phyloP scores from a whole-genome alignment of 768 basidiomycete species.

The Cyclocybe cylindracea region DNA sequence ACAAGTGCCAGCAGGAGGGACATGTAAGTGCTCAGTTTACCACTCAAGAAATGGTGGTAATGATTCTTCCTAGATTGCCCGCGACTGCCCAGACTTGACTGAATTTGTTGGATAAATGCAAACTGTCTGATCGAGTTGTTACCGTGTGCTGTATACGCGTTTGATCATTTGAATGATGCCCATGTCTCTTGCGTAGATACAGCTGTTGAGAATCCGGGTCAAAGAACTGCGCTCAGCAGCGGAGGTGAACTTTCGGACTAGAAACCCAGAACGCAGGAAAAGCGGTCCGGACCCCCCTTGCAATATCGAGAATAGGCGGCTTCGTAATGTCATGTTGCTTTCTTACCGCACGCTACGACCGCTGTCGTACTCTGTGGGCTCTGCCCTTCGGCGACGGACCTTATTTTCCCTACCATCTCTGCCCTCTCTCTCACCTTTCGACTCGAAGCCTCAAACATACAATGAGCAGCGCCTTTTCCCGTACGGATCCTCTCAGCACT shows the following conservation, averaged over 20 bases:
- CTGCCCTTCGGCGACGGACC: constrained; percentile 22
- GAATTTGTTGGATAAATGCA: constrained; percentile 49
- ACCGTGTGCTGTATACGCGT: neutral
- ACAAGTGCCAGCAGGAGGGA: constrained; percentile 86
- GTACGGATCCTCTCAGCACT: constrained; percentile 47
- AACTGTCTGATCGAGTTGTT: neutral
- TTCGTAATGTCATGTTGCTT: constrained; percentile 13
- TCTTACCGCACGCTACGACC: constrained; percentile 8
- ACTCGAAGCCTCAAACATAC: constrained; percentile 59
- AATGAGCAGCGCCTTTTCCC: constrained; percentile 86
- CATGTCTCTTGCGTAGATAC: neutral
- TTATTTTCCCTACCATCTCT: constrained; percentile 56
- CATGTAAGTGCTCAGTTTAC: constrained; percentile 56
- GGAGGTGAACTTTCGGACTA: no score
- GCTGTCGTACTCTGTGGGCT: constrained; percentile 3
- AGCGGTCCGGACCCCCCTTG: neutral
- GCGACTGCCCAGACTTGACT: constrained; percentile 60
- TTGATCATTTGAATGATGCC: neutral
- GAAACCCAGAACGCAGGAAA: no score
- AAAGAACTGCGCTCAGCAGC: no score
- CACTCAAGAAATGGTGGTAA: constrained; percentile 4
- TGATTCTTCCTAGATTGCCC: constrained; percentile 49
- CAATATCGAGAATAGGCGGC: neutral
- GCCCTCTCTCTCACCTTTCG: constrained; percentile 43
- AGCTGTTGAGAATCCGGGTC: no score